phyloP scores from a whole-genome alignment of 148 eudicot species.

The Amaranthus hypochondriacus region DNA sequence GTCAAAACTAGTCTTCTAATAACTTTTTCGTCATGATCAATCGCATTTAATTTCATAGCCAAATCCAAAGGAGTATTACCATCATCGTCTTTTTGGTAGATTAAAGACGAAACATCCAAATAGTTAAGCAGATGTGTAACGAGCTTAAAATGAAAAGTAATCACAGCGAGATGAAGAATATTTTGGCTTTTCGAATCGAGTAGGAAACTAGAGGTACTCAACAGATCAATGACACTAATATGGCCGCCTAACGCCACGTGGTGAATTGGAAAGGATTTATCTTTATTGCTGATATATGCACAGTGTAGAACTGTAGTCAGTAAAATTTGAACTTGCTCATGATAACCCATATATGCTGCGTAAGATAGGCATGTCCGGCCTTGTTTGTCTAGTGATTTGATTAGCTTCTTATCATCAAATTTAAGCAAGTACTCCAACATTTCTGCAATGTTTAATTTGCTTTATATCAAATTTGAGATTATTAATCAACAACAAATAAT shows the following conservation, averaged over 20 bases:
- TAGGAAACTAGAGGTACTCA: neutral
- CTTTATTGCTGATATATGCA: neutral
- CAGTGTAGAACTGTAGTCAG: neutral
- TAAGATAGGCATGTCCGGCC: neutral
- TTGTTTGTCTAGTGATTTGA: neutral
- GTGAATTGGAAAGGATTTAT: constrained; percentile 1
- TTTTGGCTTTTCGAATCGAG: neutral
- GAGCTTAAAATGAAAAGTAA: neutral
- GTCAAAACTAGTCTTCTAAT: neutral
- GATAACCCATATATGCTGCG: neutral
- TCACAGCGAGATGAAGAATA: neutral
- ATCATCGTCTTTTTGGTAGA: neutral
- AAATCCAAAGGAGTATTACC: constrained; percentile 1
- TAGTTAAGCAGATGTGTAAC: neutral
- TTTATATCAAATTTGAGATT: too few species aligned
- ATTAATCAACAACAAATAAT: too few species aligned
- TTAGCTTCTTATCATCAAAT: neutral
- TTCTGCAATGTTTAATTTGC: too few species aligned
- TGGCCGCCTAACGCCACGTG: neutral
- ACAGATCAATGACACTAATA: neutral
- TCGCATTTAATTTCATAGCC: neutral
- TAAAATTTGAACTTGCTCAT: neutral
- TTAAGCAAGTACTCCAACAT: too few species aligned
- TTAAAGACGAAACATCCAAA: neutral
- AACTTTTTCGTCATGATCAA: too few species aligned